These are phyloP conservation scores for Solanum dulcamara DNA, from an alignment of 257 asterid genomes.

Conservation along the genomic window DNA sequence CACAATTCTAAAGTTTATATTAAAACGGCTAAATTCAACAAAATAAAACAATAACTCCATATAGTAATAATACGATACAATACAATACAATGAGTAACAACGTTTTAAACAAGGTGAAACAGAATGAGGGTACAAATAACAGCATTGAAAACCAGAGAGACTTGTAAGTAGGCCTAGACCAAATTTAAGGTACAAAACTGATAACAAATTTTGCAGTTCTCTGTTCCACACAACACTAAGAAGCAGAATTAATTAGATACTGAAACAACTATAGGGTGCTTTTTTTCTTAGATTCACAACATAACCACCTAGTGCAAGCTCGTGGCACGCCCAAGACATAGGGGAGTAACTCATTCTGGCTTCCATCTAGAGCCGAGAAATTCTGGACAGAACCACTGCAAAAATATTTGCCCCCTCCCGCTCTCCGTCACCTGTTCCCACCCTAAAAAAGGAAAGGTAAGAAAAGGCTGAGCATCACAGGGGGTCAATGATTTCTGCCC, in stretches of 20 bases:
- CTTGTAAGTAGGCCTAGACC: neutral
- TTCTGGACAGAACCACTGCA: neutral
- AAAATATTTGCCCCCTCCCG: neutral
- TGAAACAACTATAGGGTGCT: neutral
- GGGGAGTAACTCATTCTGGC: neutral
- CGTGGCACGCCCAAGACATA: neutral
- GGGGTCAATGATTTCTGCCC: neutral
- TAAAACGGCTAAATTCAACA: neutral
- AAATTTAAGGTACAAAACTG: neutral
- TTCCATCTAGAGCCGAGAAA: neutral
- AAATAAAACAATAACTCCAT: neutral
- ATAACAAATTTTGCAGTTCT: neutral
- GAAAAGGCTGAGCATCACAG: neutral
- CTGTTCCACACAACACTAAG: neutral
- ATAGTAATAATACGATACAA: neutral
- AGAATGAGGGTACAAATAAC: neutral
- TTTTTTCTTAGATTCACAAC: neutral
- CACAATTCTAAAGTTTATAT: neutral
- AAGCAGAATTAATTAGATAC: neutral
- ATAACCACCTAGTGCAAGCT: neutral
- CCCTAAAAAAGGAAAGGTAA: neutral
- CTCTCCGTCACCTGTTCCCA: neutral
- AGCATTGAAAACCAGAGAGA: neutral
- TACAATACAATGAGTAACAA: neutral
- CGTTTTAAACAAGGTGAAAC: neutral